A percentile compares a stretch with the other conserved stretches of the same genome.
Conservation (phyloP, 768 basidiomycete genomes). For the Roridomyces roridus region DNA sequence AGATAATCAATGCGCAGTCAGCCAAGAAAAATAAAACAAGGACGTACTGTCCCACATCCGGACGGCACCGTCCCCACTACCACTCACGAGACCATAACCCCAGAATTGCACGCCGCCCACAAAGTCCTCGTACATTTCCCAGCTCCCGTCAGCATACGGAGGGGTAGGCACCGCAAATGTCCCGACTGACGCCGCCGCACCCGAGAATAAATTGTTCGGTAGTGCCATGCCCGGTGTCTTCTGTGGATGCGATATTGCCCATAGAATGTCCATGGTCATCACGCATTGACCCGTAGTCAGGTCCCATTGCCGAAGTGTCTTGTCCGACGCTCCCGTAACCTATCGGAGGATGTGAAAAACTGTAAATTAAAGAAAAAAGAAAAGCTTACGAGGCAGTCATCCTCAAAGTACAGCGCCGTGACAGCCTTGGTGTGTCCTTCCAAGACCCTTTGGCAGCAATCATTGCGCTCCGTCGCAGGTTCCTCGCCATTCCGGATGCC, state of each 20-base stretch:
- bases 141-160: slow-evolving; percentile 86
- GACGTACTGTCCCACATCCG: slow-evolving; percentile 99
- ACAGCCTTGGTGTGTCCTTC: slow-evolving; percentile 95
- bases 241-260: slow-evolving; percentile 94
- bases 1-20: background rate
- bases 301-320: slow-evolving; percentile 99
- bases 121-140: slow-evolving; percentile 97
- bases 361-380: slow-evolving; percentile 1
- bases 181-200: slow-evolving; percentile 60
- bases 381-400: slow-evolving; percentile 80
- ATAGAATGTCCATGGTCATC: slow-evolving; percentile 99
- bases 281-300: slow-evolving; percentile 96
- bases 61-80: slow-evolving; percentile 96
- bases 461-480: slow-evolving; percentile 46
- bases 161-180: slow-evolving; percentile 85
- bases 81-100: slow-evolving; percentile 97
- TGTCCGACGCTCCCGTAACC: slow-evolving; percentile 98
- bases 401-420: slow-evolving; percentile 94
- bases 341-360: slow-evolving; percentile 43
- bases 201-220: slow-evolving; percentile 55
- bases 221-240: slow-evolving; percentile 45
- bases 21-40: background rate
- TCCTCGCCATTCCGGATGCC: slow-evolving; percentile 47
- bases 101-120: slow-evolving; percentile 98
- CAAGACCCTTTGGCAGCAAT: slow-evolving; percentile 73